Evolutionary conservation across 2,329 filamentous ascomycete genomes (phyloP).

Genomic region (Phialophora verrucosa): DNA sequence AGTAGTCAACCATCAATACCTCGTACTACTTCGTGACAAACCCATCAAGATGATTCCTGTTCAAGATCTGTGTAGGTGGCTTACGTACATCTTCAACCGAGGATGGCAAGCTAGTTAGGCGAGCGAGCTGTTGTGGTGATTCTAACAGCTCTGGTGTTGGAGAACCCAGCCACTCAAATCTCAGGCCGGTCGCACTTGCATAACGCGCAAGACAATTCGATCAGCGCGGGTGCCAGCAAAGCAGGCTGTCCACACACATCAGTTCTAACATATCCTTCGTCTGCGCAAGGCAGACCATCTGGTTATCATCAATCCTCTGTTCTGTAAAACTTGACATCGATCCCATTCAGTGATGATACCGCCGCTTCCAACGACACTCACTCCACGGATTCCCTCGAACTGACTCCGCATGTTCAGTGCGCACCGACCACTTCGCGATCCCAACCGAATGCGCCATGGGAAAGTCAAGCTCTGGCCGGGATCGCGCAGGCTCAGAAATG

Average conservation of each 20-base stretch:
- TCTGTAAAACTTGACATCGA: neutral
- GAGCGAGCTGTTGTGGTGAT: slow-evolving; percentile 3
- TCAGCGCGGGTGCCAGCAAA: slow-evolving; percentile 26
- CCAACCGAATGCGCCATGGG: slow-evolving; percentile 28
- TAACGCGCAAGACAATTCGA: slow-evolving; percentile 26
- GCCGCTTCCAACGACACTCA: neutral
- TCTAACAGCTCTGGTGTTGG: neutral
- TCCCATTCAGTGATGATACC: slow-evolving; percentile 19
- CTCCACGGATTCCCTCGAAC: slow-evolving; percentile 9
- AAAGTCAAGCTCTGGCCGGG: slow-evolving; percentile 38
- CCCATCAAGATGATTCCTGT: neutral
- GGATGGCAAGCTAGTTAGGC: slow-evolving; percentile 4
- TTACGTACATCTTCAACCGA: neutral
- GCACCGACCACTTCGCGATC: slow-evolving; percentile 27
- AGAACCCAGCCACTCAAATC: slow-evolving; percentile 33
- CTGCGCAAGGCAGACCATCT: slow-evolving; percentile 5
- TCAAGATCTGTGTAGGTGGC: neutral
- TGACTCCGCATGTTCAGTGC: slow-evolving; percentile 20
- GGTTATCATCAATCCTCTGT: slow-evolving; percentile 8
- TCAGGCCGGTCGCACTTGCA: slow-evolving; percentile 21
- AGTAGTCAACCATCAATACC: neutral
- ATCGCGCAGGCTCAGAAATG: slow-evolving; percentile 33
- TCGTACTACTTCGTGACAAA: neutral
- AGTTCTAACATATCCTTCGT: neutral
- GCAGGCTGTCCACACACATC: slow-evolving; percentile 13